These are phyloP conservation scores for Daldinia loculata DNA, from an alignment of 495 filamentous ascomycete species.

Conservation along the genomic window DNA sequence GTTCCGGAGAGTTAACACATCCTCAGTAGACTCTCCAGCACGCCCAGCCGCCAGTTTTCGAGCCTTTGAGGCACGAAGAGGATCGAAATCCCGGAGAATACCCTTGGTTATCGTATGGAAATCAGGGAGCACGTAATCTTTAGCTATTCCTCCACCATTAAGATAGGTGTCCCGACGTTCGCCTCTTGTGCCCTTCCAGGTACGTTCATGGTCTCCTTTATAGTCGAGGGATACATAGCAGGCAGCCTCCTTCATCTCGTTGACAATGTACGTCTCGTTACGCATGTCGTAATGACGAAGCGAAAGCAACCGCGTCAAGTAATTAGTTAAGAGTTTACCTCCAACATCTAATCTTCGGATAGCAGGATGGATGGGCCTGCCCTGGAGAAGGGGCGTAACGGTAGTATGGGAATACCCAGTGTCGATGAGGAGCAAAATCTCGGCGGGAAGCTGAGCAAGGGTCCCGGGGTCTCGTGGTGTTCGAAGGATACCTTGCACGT, in stretches of 20 bases:
- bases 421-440: slow-evolving; percentile 88
- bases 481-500: slow-evolving; percentile 71
- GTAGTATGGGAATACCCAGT: slow-evolving; percentile 94
- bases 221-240: slow-evolving; percentile 88
- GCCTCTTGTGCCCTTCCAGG: slow-evolving; percentile 80
- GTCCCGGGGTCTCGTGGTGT: slow-evolving; percentile 54
- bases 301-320: slow-evolving; percentile 88
- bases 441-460: slow-evolving; percentile 65
- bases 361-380: slow-evolving; percentile 78
- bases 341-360: slow-evolving; percentile 90
- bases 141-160: slow-evolving; percentile 75
- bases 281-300: slow-evolving; percentile 93
- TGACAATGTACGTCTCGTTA: slow-evolving; percentile 90
- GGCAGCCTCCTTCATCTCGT: slow-evolving; percentile 91
- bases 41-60: slow-evolving; percentile 62
- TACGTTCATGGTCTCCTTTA: slow-evolving; percentile 76
- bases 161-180: slow-evolving; percentile 54
- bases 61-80: slow-evolving; percentile 61
- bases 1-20: slow-evolving; percentile 85
- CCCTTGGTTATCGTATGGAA: slow-evolving; percentile 81
- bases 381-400: slow-evolving; percentile 84
- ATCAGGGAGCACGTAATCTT: slow-evolving; percentile 94
- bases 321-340: slow-evolving; percentile 94
- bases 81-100: slow-evolving; percentile 78
- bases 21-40: slow-evolving; percentile 73